Conservation (phyloP, 345 rosid genomes). For the Carallia brachiata region DNA sequence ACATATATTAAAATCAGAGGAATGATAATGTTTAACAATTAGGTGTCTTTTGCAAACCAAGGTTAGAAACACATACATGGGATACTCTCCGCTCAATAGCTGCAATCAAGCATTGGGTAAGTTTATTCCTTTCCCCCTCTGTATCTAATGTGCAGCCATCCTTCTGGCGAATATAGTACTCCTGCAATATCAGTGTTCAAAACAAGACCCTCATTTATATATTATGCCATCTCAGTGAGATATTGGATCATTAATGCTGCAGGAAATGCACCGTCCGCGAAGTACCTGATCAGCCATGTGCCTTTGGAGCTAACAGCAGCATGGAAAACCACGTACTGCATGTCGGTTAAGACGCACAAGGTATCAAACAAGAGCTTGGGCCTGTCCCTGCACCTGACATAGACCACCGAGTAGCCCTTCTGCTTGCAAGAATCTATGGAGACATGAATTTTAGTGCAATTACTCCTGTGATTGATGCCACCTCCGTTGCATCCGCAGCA, state of each 20-base stretch:
- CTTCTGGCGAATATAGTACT: conserved; percentile 75
- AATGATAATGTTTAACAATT: not conserved
- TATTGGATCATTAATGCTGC: not conserved
- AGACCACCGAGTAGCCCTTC: conserved; percentile 74
- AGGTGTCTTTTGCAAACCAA: not conserved
- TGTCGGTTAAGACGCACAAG: conserved; percentile 67
- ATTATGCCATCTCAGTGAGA: too few relatives aligned
- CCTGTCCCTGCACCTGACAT: conserved; percentile 63
- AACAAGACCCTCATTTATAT: too few relatives aligned
- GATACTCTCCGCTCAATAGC: conserved; percentile 69
- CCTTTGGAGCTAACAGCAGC: conserved; percentile 74
- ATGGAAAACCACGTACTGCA: conserved; percentile 83
- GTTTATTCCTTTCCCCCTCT: conserved; percentile 48
- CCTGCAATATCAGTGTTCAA: conserved; percentile 56
- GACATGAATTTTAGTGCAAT: conserved; percentile 57
- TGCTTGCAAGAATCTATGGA: conserved; percentile 61
- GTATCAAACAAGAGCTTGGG: conserved; percentile 86
- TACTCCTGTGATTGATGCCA: conserved; percentile 39
- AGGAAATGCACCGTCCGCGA: too few relatives aligned
- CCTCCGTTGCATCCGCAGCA: conserved; percentile 49
- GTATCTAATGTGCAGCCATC: conserved; percentile 68
- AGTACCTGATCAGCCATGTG: conserved; percentile 64
- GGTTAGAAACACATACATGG: conserved; percentile 31
- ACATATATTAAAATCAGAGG: not conserved
- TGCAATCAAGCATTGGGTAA: conserved; percentile 66